phyloP scores from a whole-genome alignment of 2,329 filamentous ascomycete species.

The Colletotrichum trifolii region DNA sequence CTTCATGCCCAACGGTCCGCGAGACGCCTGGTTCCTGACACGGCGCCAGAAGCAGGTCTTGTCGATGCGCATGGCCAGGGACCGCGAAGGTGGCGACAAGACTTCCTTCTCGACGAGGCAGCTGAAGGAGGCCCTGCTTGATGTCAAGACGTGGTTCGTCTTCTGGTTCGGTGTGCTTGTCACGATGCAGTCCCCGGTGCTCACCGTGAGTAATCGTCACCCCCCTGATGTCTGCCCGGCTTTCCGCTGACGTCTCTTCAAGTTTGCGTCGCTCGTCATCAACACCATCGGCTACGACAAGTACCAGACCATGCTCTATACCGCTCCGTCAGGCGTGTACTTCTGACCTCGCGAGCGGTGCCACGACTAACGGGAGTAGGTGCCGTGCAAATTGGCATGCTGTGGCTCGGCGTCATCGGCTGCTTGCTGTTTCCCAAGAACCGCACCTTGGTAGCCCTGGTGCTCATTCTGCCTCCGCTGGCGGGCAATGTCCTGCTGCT shows the following conservation, averaged over 20 bases:
- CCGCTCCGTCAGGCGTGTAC: conserved; percentile 50
- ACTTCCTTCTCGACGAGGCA: conserved; percentile 56
- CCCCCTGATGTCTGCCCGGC: fast-evolving
- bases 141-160: conserved; percentile 56
- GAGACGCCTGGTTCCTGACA: conserved; percentile 61
- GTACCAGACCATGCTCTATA: conserved; percentile 58
- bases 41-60: conserved; percentile 54
- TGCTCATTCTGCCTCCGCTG: conserved; percentile 54
- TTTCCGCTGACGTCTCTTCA: not conserved
- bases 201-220: conserved; percentile 46
- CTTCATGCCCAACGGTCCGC: conserved; percentile 58
- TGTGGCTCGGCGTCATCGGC: conserved; percentile 57
- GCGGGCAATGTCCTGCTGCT: conserved; percentile 57
- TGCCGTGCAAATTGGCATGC: conserved; percentile 55
- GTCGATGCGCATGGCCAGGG: conserved; percentile 45
- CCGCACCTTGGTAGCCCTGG: conserved; percentile 51
- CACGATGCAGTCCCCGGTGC: conserved; percentile 57
- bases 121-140: conserved; percentile 55
- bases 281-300: conserved; percentile 56
- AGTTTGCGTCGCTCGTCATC: conserved; percentile 63
- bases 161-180: conserved; percentile 59
- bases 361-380: conserved; percentile 40
- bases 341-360: not conserved
- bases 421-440: conserved; percentile 52
- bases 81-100: conserved; percentile 48